These are phyloP conservation scores for Fagopyrum homotropicum DNA, from an alignment of 148 eudicot species.

Conservation along the genomic window DNA sequence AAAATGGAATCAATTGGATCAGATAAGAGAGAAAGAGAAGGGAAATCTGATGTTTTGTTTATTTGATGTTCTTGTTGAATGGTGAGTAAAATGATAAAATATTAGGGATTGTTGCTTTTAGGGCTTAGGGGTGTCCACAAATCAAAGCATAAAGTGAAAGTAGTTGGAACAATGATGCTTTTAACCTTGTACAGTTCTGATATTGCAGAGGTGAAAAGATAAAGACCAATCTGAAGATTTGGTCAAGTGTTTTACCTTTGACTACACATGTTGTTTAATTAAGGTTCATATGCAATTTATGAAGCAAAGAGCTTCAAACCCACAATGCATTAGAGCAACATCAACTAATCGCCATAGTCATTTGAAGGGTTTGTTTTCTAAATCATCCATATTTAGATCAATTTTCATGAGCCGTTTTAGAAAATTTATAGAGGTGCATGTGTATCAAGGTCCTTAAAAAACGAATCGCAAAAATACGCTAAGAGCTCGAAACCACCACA, in stretches of 20 bases:
- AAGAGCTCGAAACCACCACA: too few species aligned
- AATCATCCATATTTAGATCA: background rate
- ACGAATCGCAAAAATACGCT: too few species aligned
- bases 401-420: background rate
- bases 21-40: constrained; percentile 1
- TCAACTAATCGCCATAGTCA: background rate
- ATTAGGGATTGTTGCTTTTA: background rate
- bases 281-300: background rate
- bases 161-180: constrained; percentile 4
- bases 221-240: background rate
- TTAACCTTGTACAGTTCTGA: constrained; percentile 1
- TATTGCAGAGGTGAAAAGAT: background rate
- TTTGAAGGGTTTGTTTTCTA: background rate
- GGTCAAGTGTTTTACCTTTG: constrained; percentile 10
- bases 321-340: background rate
- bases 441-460: too few species aligned
- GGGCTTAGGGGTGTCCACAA: background rate
- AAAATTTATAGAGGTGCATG: too few species aligned
- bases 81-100: background rate
- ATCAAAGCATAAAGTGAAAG: constrained; percentile 12
- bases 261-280: background rate
- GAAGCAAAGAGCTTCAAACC: background rate
- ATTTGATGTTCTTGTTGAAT: background rate
- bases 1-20: constrained; percentile 13
- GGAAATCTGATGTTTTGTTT: constrained; percentile 7